A percentile compares a stretch with the other conserved stretches of the same genome.
phyloP scores from a whole-genome alignment of 164 flowering plant genomes.

The Vitis riparia region DNA sequence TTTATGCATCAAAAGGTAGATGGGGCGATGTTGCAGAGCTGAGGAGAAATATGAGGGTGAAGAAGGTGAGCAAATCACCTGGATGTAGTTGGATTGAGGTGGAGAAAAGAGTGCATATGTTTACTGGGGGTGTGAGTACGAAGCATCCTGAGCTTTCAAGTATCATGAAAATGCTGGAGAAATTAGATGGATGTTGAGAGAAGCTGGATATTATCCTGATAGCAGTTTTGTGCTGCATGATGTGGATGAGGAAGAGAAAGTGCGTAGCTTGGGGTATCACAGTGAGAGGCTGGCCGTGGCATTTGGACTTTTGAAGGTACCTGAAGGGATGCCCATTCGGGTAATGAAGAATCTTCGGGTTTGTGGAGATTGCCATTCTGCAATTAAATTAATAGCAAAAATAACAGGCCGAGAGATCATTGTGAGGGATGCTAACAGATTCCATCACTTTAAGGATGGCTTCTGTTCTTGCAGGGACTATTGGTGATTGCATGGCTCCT shows the following conservation, averaged over 20 bases:
- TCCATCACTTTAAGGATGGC: conserved; percentile 79
- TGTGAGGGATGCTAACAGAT: conserved; percentile 79
- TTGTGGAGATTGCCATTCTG: conserved; percentile 87
- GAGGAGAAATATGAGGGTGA: conserved; percentile 56
- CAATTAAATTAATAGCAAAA: conserved; percentile 64
- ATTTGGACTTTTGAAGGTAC: conserved; percentile 67
- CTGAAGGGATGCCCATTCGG: conserved; percentile 64
- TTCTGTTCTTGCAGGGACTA: conserved; percentile 72
- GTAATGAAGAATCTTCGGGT: conserved; percentile 88
- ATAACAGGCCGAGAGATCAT: conserved; percentile 68
- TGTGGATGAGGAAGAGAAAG: conserved; percentile 85
- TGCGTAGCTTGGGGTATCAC: conserved; percentile 53
- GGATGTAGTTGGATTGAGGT: conserved; percentile 91
- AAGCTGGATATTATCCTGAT: conserved; percentile 77
- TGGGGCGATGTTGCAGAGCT: conserved; percentile 62
- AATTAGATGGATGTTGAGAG: conserved; percentile 48
- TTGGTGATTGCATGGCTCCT: conserved; percentile 42
- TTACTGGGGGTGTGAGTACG: conserved; percentile 57
- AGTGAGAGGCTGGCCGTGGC: conserved; percentile 87
- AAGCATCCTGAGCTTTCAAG: conserved; percentile 52
- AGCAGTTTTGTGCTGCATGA: conserved; percentile 72
- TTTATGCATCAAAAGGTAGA: conserved; percentile 68
- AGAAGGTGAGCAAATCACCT: conserved; percentile 59
- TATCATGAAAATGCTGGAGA: conserved; percentile 57
- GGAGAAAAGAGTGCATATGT: conserved; percentile 75